Conservation (phyloP, 495 filamentous ascomycete genomes). For the Usnea hakonensis region DNA sequence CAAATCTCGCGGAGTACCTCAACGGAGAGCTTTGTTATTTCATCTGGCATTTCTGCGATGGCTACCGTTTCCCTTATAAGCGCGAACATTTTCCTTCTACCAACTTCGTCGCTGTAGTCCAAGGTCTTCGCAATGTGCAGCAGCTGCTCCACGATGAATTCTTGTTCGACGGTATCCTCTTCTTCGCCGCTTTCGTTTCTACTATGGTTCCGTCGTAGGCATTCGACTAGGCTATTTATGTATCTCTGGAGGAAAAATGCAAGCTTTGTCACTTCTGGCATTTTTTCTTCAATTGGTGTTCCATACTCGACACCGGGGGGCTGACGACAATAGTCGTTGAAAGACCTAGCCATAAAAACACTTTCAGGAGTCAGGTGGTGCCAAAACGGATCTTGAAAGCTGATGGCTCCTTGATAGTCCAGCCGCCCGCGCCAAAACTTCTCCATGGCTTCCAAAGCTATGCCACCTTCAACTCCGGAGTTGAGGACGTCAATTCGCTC, state of each 20-base stretch:
- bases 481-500: conserved; percentile 91
- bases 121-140: conserved; percentile 84
- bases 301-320: conserved; percentile 65
- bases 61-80: conserved; percentile 77
- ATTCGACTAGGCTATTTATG: conserved; percentile 64
- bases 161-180: conserved; percentile 73
- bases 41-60: conserved; percentile 80
- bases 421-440: conserved; percentile 92
- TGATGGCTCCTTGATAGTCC: conserved; percentile 76
- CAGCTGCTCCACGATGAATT: conserved; percentile 92
- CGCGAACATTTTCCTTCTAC: conserved; percentile 88
- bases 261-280: conserved; percentile 87
- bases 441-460: conserved; percentile 85
- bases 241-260: conserved; percentile 76
- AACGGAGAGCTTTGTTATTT: conserved; percentile 80
- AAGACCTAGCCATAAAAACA: conserved; percentile 78
- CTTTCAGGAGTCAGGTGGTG: conserved; percentile 76
- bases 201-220: conserved; percentile 47
- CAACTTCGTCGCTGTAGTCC: conserved; percentile 93
- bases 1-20: conserved; percentile 76
- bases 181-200: conserved; percentile 59
- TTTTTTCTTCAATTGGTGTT: conserved; percentile 73
- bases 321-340: conserved; percentile 82
- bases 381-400: conserved; percentile 83
- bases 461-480: conserved; percentile 80